Evolutionary conservation across 352 stramenopile genomes (phyloP).

Genomic region (Globisporangium cylindrosporum): DNA sequence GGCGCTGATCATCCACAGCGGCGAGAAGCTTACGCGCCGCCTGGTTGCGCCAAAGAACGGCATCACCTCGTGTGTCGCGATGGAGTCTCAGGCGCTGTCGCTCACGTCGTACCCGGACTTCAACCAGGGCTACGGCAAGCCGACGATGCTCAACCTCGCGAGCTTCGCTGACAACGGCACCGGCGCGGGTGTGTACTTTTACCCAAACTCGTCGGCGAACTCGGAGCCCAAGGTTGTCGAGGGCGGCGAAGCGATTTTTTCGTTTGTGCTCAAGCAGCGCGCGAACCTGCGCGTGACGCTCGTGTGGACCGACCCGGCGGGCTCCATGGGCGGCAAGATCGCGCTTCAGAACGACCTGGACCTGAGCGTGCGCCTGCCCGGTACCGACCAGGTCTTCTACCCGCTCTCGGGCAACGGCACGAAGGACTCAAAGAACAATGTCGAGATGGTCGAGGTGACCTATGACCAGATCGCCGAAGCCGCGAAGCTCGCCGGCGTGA

Average conservation of each 20-base stretch:
- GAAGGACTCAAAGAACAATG: slow-evolving; percentile 71
- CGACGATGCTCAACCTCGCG: slow-evolving; percentile 76
- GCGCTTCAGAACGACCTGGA: slow-evolving; percentile 75
- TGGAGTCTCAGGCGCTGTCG: slow-evolving; percentile 30
- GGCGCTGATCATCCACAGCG: slow-evolving; percentile 77
- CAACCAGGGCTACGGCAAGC: slow-evolving; percentile 81
- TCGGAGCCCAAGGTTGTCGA: slow-evolving; percentile 56
- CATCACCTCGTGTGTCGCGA: slow-evolving; percentile 46
- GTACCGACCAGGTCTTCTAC: slow-evolving; percentile 53
- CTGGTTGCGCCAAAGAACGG: slow-evolving; percentile 38
- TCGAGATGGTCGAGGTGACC: slow-evolving; percentile 73
- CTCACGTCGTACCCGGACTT: slow-evolving; percentile 57
- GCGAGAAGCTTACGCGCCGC: slow-evolving; percentile 48
- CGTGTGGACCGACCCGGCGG: slow-evolving; percentile 70
- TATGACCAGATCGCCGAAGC: slow-evolving; percentile 43
- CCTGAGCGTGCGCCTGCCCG: slow-evolving; percentile 49
- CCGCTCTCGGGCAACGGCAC: slow-evolving; percentile 56
- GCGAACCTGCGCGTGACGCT: slow-evolving; percentile 66
- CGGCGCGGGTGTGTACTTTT: slow-evolving; percentile 46
- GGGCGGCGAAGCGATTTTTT: slow-evolving; percentile 44
- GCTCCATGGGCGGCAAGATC: slow-evolving; percentile 43
- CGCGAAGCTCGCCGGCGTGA: slow-evolving; percentile 25
- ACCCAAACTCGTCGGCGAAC: slow-evolving; percentile 42
- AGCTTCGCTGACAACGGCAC: slow-evolving; percentile 37
- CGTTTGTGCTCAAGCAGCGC: slow-evolving; percentile 48